A percentile compares a stretch with the other conserved stretches of the same genome.
Evolutionary conservation across 2,329 filamentous ascomycete genomes (phyloP).

Genomic region (Tolypocladium amazonense): DNA sequence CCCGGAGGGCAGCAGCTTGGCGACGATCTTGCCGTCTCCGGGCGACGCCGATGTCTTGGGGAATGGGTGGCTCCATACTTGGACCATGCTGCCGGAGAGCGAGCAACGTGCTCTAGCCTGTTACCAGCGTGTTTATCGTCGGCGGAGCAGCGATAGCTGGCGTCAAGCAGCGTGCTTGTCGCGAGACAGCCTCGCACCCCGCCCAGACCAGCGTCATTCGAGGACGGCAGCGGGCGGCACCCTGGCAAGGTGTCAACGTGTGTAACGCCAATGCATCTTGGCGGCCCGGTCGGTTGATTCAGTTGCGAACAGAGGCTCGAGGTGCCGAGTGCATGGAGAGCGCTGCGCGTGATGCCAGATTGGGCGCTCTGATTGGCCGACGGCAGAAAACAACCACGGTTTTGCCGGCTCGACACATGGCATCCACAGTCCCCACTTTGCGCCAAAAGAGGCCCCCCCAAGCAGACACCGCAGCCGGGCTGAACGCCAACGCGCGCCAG

Average conservation of each 20-base stretch:
- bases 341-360: background rate
- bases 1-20: slow-evolving; percentile 59
- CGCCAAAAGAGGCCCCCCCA: slow-evolving; percentile 3
- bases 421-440: slow-evolving; percentile 1
- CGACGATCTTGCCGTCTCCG: slow-evolving; percentile 69
- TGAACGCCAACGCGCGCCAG: slow-evolving; percentile 6
- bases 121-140: too few relatives aligned
- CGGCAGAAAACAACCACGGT: background rate
- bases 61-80: slow-evolving; percentile 46
- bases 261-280: background rate
- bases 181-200: too few relatives aligned
- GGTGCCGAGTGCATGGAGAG: background rate
- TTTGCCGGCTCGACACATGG: background rate
- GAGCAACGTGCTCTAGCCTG: background rate
- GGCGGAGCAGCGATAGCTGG: too few relatives aligned
- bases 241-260: background rate
- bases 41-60: slow-evolving; percentile 61
- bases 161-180: too few relatives aligned
- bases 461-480: background rate
- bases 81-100: slow-evolving; percentile 5
- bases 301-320: background rate
- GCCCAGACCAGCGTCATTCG: too few relatives aligned
- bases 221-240: background rate
- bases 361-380: background rate
- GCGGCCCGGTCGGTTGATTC: background rate